A percentile compares a stretch with the other conserved stretches of the same genome.
Evolutionary conservation across 2,329 filamentous ascomycete species (phyloP).

Genomic region (Stemphylium beticola): DNA sequence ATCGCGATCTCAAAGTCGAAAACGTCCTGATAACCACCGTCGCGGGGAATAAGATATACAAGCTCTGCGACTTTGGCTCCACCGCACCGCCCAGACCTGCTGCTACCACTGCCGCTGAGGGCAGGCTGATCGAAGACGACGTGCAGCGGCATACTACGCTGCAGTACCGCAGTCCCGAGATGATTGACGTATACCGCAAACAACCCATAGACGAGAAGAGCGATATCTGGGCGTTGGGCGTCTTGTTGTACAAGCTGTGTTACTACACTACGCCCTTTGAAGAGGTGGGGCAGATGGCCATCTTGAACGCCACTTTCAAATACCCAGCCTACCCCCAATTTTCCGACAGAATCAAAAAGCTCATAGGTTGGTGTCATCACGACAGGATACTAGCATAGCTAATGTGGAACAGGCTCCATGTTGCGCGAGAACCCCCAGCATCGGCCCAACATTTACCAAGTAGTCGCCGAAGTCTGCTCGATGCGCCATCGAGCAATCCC

Average conservation of each 20-base stretch:
- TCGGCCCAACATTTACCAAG: slow-evolving; percentile 93
- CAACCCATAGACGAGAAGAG: slow-evolving; percentile 98
- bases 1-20: slow-evolving; percentile 96
- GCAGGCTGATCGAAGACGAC: slow-evolving; percentile 92
- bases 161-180: slow-evolving; percentile 97
- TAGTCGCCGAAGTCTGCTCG: slow-evolving; percentile 81
- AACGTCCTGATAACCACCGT: slow-evolving; percentile 87
- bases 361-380: slow-evolving; percentile 75
- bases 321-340: slow-evolving; percentile 89
- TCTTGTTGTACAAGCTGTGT: slow-evolving; percentile 95
- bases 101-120: slow-evolving; percentile 85
- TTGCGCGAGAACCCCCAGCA: slow-evolving; percentile 79
- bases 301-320: slow-evolving; percentile 92
- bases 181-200: slow-evolving; percentile 97
- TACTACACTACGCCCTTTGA: slow-evolving; percentile 99
- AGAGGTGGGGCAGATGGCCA: slow-evolving; percentile 95
- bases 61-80: slow-evolving; percentile 97
- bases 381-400: slow-evolving; percentile 12
- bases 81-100: slow-evolving; percentile 83
- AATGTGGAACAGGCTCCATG: slow-evolving; percentile 74
- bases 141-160: slow-evolving; percentile 96
- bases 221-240: slow-evolving; percentile 96
- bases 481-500: slow-evolving; percentile 89
- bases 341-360: slow-evolving; percentile 83
- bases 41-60: slow-evolving; percentile 76